Evolutionary conservation across 129 eudicot species (phyloP), one percentile per base, ranked within the genome.

Genomic region (Pittosporum tobira): DNA sequence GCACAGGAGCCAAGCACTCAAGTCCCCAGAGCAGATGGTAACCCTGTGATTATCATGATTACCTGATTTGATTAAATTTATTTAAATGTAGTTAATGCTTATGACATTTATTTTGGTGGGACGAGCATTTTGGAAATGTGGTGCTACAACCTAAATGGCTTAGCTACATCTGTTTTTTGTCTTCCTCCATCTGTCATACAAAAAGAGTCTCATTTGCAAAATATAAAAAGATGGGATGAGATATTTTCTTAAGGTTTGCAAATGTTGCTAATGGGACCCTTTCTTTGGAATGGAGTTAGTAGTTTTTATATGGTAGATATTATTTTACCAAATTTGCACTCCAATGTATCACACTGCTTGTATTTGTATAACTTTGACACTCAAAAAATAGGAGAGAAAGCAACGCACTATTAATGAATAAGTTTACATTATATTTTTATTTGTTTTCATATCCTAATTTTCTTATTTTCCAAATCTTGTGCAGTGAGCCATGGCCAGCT

Each of bases 21-120:
- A 44, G 44, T 38, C 28, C 69, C 77, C 12, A 63, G 53, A 51
- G 66, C 51, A 55, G 69, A 70, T 59, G 84, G 91, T 79, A 79
- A 48, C 18, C 15, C 13, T 68, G 59, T 60, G 19, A 21, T 46
- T 18, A 37, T 61, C 9, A 42, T 21, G 46, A 36, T 37, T 43
- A n/a, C 24, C 31, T 64, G 13, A 21, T 57, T 16, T 34, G 8
- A 30, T 57, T 29, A 28, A n/a, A 0, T 37, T 34, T 11, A 6
- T 45, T 42, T 5, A 51, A 12, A 12, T 36, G 43, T 62, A 28
- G 5, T 20, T 52, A 1, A 13, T 42, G 21, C n/a, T 16, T 38
- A 18, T 19, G 6, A 34, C 2, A 9, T 12, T 53, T 53, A 28
- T 24, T 53, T 15, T 25, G 34, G 8, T 24, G 34, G 9, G 27